These are phyloP conservation scores for Cordia subcordata DNA, from an alignment of 257 asterid genomes.

Conservation along the genomic window DNA sequence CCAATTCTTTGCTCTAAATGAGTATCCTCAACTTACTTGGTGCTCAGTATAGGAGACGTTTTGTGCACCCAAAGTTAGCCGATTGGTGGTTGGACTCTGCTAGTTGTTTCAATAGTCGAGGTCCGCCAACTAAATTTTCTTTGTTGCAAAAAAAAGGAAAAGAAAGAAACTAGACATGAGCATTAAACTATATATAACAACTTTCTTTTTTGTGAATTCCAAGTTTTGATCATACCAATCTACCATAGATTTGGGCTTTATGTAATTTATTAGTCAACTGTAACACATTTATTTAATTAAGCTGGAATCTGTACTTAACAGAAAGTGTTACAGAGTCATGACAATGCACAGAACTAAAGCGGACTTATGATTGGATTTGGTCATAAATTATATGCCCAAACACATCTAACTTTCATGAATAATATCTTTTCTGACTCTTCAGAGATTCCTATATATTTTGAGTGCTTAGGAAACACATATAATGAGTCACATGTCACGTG, in stretches of 20 bases:
- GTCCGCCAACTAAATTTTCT: too few species aligned
- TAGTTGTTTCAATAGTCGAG: too few species aligned
- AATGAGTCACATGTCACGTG: conserved; percentile 30
- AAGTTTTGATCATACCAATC: conserved; percentile 12
- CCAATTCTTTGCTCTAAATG: too few species aligned
- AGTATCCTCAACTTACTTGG: too few species aligned
- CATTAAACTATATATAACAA: neutral
- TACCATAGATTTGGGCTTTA: conserved; percentile 11
- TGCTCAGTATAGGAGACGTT: too few species aligned
- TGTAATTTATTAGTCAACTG: conserved; percentile 50
- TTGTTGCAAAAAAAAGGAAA: too few species aligned
- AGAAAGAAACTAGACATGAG: too few species aligned
- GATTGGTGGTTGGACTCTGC: too few species aligned
- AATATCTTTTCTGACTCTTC: too few species aligned
- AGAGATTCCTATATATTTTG: too few species aligned
- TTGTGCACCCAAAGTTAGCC: too few species aligned
- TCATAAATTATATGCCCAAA: conserved; percentile 14
- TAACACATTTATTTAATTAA: conserved; percentile 13
- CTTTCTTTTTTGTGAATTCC: conserved; percentile 24
- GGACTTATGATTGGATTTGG: conserved; percentile 25
- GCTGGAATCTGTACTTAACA: conserved; percentile 36
- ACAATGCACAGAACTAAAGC: conserved; percentile 24
- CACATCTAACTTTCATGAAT: conserved; percentile 17
- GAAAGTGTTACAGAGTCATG: conserved; percentile 32
- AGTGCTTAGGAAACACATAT: neutral